phyloP scores from a whole-genome alignment of 1,139 yeast species.

The Sugiyamaella paludigena region DNA sequence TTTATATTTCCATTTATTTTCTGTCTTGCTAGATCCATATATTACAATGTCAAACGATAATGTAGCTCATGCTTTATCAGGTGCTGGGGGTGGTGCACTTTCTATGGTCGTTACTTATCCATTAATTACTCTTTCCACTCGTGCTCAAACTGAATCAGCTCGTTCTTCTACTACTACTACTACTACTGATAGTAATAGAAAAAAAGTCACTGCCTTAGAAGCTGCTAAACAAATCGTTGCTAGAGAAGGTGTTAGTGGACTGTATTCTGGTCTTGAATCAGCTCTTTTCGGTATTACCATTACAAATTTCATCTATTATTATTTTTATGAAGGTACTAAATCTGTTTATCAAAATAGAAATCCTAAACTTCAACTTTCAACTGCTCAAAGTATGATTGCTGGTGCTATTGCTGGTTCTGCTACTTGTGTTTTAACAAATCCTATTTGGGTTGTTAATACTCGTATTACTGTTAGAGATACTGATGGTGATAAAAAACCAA shows the following conservation, averaged over 20 bases:
- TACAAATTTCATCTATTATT: conserved; percentile 86
- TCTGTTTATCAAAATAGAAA: conserved; percentile 49
- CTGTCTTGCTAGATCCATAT: background rate
- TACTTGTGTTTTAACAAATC: conserved; percentile 84
- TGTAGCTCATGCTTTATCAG: conserved; percentile 82
- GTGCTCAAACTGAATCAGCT: conserved; percentile 69
- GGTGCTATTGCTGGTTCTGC: conserved; percentile 89
- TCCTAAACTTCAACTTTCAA: conserved; percentile 37
- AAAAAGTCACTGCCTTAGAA: conserved; percentile 33
- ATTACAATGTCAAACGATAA: conserved; percentile 35
- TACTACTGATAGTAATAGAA: conserved; percentile 28
- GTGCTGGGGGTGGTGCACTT: conserved; percentile 90
- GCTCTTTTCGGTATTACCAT: conserved; percentile 84
- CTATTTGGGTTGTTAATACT: conserved; percentile 94
- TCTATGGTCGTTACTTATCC: conserved; percentile 87
- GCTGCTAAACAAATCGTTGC: conserved; percentile 50
- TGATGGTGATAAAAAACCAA: conserved; percentile 38
- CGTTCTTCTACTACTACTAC: conserved; percentile 35
- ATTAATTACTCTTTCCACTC: conserved; percentile 74
- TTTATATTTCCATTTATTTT: too few relatives aligned
- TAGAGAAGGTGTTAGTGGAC: conserved; percentile 66
- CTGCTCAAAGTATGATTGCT: conserved; percentile 70
- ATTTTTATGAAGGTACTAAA: conserved; percentile 75
- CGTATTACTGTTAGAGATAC: conserved; percentile 62
- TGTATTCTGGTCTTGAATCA: conserved; percentile 82